Evolutionary conservation across 305 asterid species (phyloP), one percentile per base, ranked within the genome.

Genomic region (Fraxinus platypoda): DNA sequence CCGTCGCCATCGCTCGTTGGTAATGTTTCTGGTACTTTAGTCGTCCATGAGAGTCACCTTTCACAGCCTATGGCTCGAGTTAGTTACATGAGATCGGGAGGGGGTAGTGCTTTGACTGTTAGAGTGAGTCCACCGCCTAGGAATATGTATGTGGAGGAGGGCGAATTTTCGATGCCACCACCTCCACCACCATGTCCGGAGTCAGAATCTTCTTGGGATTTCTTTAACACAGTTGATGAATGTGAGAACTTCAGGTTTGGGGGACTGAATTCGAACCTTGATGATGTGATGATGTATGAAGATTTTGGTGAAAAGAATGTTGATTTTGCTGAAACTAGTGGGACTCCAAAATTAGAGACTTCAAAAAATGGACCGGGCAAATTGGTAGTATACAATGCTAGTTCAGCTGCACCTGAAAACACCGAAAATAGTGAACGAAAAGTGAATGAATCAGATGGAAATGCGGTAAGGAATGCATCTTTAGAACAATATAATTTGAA

Each of bases 161-260:
- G 89, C 62, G 96, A 93, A 41, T 95, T 87, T 80, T 46, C 91
- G 6, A 87, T 87, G 84, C 94, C 89, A 2, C 93, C 91, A 4
- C 98, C 97, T 0, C 95, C 97, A 1, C 98, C 97, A 0, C 97
- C 98, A 6, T 94, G 89, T 37, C 97, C 95, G 0, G 95, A 87
- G 38, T 76, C 86, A 1, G 97, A 90, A 72, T 75, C 91, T 8
- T 91, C 95, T 1, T 95, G 99, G 99, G 99, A 95, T 89, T 95
- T 89, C 91, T 95, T 95, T 80, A 91, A 91, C 59, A 94, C 98
- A 4, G 84, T 79, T 49, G 97, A 92, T 57, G 92, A 64, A 26
- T 23, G 33, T 23, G 73, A 91, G 85, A 92, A 97, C 90, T 94
- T 94, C 89, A 88, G 97, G 89, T 93, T 94, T 84, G 85, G 84